Evolutionary conservation across 371 early-diverging fungal genomes (phyloP), one percentile per base, ranked within the genome.

Genomic region (Nematocida sp.): DNA sequence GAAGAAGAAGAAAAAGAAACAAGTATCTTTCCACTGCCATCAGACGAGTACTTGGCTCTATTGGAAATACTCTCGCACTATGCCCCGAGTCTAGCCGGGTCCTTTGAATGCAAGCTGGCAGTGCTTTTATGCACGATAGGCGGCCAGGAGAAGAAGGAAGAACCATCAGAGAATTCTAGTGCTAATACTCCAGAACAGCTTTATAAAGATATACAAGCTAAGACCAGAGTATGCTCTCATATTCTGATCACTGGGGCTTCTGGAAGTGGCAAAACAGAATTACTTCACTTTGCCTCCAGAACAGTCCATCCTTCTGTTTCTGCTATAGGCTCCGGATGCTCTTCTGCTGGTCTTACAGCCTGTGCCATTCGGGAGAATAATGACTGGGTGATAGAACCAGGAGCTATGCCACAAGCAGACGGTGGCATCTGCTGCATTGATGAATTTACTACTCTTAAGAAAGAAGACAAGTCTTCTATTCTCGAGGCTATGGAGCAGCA

Each of bases 401-500:
- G 99, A 85, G 99, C 99, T 0, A 84, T 99, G 47, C 96, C 96
- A 0, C 86, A 96, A 65, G 89, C 90, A 81, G 97, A 99, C 81
- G 91, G 91, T 63, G 98, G 98, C 67, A 84, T 99, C 1, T 99
- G 99, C 82, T 95, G 95, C 84, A 97, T 99, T 79, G 99, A 99
- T 85, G 98, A 95, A 83, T 97, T 97, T 85, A 94, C 65, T 45
- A 60, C 43, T 19, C 63, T 83, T 13, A 70, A 63, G 38, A 58
- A 79, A 37, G 78, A 77, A 66, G 83, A 83, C 37, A 81, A 80
- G 40, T 55, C 79, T 19, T 81, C 81, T 27, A 65, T 83, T 11
- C 57, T 83, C 23, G 83, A 83, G 58, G 78, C 81, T 19, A 83
- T 83, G 83, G 83, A 83, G 61, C 83, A 83, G 55, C 83, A 83